Percentiles rank a stretch among this genome's conserved stretches.
phyloP scores from a whole-genome alignment of 2,329 filamentous ascomycete genomes.

The Albifimbria verrucaria region DNA sequence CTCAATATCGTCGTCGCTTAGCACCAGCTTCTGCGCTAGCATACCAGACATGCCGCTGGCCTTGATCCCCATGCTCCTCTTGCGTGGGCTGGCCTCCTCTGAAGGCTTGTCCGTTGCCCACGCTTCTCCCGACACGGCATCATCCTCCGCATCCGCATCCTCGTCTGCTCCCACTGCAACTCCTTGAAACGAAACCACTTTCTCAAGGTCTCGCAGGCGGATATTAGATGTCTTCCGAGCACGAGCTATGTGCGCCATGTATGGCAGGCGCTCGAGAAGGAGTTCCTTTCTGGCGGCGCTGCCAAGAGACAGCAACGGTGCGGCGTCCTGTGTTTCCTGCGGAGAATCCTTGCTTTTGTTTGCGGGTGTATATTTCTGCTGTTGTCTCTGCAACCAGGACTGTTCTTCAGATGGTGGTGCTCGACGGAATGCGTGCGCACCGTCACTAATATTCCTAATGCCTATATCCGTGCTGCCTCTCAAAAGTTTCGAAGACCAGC shows the following conservation, averaged over 20 bases:
- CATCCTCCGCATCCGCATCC: conserved; percentile 43
- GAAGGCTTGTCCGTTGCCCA: conserved; percentile 62
- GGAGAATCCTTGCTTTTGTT: conserved; percentile 8
- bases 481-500: conserved; percentile 62
- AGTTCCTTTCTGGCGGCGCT: conserved; percentile 68
- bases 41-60: conserved; percentile 35
- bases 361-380: conserved; percentile 18
- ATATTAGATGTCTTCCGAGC: conserved; percentile 34
- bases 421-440: conserved; percentile 47
- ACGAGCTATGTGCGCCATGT: conserved; percentile 67
- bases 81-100: conserved; percentile 50
- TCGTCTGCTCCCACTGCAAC: conserved; percentile 47
- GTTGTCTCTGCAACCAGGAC: conserved; percentile 32
- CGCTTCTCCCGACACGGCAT: conserved; percentile 37
- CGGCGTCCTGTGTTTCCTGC: conserved; percentile 17
- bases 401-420: conserved; percentile 28
- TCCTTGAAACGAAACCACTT: conserved; percentile 64
- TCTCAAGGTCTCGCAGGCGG: conserved; percentile 59
- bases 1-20: conserved; percentile 84
- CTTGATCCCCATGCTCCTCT: conserved; percentile 39
- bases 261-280: conserved; percentile 82
- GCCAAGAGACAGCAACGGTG: conserved; percentile 55
- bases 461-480: conserved; percentile 45
- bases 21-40: conserved; percentile 62
- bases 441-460: conserved; percentile 37